Conservation (phyloP, 2,329 filamentous ascomycete genomes). For the Ophiosphaerella korrae region DNA sequence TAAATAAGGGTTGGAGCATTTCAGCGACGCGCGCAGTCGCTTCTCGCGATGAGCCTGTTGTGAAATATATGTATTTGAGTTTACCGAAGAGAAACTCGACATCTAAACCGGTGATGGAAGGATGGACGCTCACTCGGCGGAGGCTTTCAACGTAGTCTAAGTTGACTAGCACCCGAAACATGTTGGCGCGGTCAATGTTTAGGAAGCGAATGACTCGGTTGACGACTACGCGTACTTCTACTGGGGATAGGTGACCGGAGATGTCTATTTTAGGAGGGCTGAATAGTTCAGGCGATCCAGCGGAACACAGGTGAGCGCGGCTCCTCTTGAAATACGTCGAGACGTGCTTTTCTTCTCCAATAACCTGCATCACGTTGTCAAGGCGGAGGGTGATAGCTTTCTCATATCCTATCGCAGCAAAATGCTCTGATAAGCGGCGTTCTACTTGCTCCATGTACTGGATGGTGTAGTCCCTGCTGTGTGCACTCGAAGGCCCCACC, state of each 20-base stretch:
- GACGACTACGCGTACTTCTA: conserved; percentile 31
- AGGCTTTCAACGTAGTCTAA: conserved; percentile 12
- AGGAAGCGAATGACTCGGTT: conserved; percentile 20
- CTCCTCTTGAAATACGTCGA: conserved; percentile 10
- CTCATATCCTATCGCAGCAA: conserved; percentile 15
- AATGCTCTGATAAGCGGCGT: conserved; percentile 12
- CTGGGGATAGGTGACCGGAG: conserved; percentile 21
- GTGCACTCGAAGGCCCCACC: not conserved
- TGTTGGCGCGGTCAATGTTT: not conserved
- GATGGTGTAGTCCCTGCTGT: conserved; percentile 4
- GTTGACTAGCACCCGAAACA: conserved; percentile 2
- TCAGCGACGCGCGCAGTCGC: conserved; percentile 10
- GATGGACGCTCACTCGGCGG: conserved; percentile 25
- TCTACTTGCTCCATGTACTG: conserved; percentile 27
- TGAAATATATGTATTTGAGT: conserved; percentile 17
- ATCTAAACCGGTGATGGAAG: conserved; percentile 30
- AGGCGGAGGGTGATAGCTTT: conserved; percentile 1
- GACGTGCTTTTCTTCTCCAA: conserved; percentile 7
- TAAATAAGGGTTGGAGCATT: conserved; percentile 22
- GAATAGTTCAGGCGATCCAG: conserved; percentile 20
- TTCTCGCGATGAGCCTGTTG: not conserved
- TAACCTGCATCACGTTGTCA: conserved; percentile 7
- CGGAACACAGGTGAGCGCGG: conserved; percentile 21
- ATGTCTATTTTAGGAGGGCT: conserved; percentile 25
- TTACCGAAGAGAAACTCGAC: conserved; percentile 26